A percentile compares a stretch with the other conserved stretches of the same genome.
phyloP scores from a whole-genome alignment of 192 early-diverging fungal genomes.

The Coemansia reversa region DNA sequence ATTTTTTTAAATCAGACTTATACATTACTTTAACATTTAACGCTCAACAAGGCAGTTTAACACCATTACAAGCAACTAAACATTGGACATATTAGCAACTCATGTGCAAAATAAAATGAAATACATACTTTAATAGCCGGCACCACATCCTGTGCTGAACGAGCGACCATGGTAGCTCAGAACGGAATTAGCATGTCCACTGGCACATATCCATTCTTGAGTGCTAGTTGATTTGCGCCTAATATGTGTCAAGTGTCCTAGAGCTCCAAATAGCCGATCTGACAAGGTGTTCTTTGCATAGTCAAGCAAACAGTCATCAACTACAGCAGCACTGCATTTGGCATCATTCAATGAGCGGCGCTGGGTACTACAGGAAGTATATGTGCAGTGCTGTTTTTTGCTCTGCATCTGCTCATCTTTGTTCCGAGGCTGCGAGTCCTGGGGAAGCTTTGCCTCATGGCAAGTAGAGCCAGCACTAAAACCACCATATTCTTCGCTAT shows the following conservation, averaged over 20 bases:
- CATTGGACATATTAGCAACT: no score
- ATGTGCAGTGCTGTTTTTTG: background rate
- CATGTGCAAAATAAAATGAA: no score
- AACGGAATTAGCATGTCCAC: background rate
- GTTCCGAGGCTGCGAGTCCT: background rate
- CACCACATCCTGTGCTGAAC: conserved; percentile 2
- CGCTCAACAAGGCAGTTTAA: no score
- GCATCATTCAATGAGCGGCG: conserved; percentile 5
- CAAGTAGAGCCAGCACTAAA: conserved; percentile 24
- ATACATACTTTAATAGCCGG: no score
- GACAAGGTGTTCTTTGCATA: no score
- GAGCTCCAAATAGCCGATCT: conserved; percentile 8
- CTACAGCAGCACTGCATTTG: background rate
- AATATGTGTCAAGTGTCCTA: conserved; percentile 9
- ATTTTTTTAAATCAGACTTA: no score
- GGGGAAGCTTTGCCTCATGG: conserved; percentile 8
- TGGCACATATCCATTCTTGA: background rate
- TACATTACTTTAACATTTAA: no score
- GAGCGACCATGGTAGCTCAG: conserved; percentile 8
- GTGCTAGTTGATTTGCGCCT: conserved; percentile 9
- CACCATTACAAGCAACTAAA: background rate
- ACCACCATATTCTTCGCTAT: conserved; percentile 14
- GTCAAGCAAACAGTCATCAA: no score
- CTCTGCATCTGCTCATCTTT: background rate
- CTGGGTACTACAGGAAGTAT: background rate